phyloP scores from a whole-genome alignment of 306 rosid species.

The Abrus precatorius region DNA sequence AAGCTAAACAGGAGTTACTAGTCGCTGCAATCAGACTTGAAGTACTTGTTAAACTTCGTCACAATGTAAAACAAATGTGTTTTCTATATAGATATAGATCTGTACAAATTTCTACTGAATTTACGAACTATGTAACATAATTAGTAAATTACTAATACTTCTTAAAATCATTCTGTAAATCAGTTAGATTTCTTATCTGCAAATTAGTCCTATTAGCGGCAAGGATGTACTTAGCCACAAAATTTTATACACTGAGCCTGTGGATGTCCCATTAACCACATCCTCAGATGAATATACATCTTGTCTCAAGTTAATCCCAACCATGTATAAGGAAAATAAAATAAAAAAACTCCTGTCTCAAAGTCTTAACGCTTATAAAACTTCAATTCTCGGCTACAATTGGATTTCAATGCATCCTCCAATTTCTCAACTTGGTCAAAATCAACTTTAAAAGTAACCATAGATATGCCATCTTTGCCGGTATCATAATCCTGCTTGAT shows the following conservation, averaged over 20 bases:
- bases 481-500: constrained; percentile 87
- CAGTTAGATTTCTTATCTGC: constrained; percentile 2
- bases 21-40: not conserved
- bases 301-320: not conserved
- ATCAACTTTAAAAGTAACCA: constrained; percentile 87
- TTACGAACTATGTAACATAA: constrained; percentile 26
- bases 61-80: constrained; percentile 1
- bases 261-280: constrained; percentile 33
- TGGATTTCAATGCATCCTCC: constrained; percentile 84
- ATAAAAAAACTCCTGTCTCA: constrained; percentile 37
- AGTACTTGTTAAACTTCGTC: not conserved
- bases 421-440: constrained; percentile 79
- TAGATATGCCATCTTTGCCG: constrained; percentile 78
- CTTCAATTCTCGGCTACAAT: constrained; percentile 78
- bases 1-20: not conserved
- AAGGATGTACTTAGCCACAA: not conserved
- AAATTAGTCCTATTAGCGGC: constrained; percentile 32
- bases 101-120: constrained; percentile 14
- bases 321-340: constrained; percentile 31
- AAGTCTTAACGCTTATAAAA: constrained; percentile 65
- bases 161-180: not conserved
- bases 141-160: constrained; percentile 22
- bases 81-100: not conserved
- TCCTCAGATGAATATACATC: constrained; percentile 41
- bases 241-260: constrained; percentile 26